Percentiles rank a stretch among this genome's conserved stretches.
Conservation (phyloP, 805 yeast genomes). For the Scheffersomyces amazonensis region DNA sequence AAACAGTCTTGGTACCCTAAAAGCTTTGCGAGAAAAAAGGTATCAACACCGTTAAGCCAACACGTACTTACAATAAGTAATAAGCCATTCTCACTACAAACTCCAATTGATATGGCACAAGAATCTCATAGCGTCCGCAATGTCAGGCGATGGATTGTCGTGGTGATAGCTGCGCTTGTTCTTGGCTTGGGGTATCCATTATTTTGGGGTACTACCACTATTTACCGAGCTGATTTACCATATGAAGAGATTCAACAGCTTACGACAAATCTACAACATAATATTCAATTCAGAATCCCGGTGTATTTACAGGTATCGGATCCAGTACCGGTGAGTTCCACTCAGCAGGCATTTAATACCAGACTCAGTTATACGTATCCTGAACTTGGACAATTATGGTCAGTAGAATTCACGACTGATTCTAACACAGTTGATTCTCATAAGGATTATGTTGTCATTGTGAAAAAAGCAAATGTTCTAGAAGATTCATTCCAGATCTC, state of each 20-base stretch:
- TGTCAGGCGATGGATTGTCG: slow-evolving; percentile 6
- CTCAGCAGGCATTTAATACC: slow-evolving; percentile 36
- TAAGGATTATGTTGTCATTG: slow-evolving; percentile 38
- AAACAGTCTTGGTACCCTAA: no score
- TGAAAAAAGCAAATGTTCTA: slow-evolving; percentile 2
- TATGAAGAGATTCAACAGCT: slow-evolving; percentile 34
- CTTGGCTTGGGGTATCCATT: slow-evolving; percentile 51
- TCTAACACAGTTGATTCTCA: slow-evolving; percentile 6
- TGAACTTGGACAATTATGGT: slow-evolving; percentile 25
- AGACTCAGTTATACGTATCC: slow-evolving; percentile 20
- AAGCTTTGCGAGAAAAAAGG: no score
- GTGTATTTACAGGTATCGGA: slow-evolving; percentile 37
- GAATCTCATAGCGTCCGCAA: slow-evolving; percentile 7
- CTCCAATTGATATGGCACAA: no score
- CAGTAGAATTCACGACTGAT: slow-evolving; percentile 11
- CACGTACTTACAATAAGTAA: no score
- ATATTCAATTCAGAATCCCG: slow-evolving; percentile 36
- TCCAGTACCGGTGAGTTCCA: slow-evolving; percentile 24
- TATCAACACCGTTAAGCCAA: no score
- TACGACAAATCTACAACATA: slow-evolving; percentile 20
- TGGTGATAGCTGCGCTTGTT: slow-evolving; percentile 10
- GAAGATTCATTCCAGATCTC: slow-evolving; percentile 23
- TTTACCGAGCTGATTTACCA: slow-evolving; percentile 63
- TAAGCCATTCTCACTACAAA: no score
- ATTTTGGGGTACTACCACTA: slow-evolving; percentile 58